Conservation (phyloP, 441 rosid genomes). For the Gossypium schwendimanii region DNA sequence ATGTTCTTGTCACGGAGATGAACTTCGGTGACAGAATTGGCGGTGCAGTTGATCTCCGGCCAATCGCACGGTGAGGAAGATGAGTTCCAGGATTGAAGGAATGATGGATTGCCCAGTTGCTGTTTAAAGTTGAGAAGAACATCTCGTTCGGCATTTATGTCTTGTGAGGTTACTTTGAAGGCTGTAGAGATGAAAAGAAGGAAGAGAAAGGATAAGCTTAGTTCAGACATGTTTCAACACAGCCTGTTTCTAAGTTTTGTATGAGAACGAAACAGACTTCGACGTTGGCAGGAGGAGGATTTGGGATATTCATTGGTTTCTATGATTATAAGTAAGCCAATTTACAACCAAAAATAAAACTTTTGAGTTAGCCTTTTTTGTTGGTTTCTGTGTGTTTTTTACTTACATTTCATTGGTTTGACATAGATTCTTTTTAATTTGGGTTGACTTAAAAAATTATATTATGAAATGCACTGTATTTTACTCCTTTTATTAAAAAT, state of each 20-base stretch:
- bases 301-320: neutral
- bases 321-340: too few relatives aligned
- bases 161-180: slow-evolving; percentile 40
- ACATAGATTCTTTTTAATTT: too few relatives aligned
- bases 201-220: slow-evolving; percentile 8
- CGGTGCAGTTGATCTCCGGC: slow-evolving; percentile 42
- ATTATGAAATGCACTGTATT: too few relatives aligned
- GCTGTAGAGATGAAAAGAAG: slow-evolving; percentile 33
- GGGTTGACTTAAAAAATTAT: too few relatives aligned
- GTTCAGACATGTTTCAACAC: slow-evolving; percentile 20
- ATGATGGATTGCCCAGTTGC: slow-evolving; percentile 47
- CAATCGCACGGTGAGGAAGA: slow-evolving; percentile 57
- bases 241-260: neutral
- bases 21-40: slow-evolving; percentile 35
- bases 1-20: slow-evolving; percentile 28
- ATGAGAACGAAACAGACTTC: neutral
- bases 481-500: too few relatives aligned
- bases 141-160: slow-evolving; percentile 25
- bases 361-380: too few relatives aligned
- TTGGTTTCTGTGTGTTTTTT: too few relatives aligned
- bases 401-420: too few relatives aligned
- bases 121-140: slow-evolving; percentile 47
- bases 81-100: slow-evolving; percentile 52
- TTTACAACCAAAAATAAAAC: too few relatives aligned
- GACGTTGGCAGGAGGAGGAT: neutral